Base-by-base conservation (phyloP, 495 filamentous ascomycete genomes). In the Clavariopsis aquatica region DNA sequence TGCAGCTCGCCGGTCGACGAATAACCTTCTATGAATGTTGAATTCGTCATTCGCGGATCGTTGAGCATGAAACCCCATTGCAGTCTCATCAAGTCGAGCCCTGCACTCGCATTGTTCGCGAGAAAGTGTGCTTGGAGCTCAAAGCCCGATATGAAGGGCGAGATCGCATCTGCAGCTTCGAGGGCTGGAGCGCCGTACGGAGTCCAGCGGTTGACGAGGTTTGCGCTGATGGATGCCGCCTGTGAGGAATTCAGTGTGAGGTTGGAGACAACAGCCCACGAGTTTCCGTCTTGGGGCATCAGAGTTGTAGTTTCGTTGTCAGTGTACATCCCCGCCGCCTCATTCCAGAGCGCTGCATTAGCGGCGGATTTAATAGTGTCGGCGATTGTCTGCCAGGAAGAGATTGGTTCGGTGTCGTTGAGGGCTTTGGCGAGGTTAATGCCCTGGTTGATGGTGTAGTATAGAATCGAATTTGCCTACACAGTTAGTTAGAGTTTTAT, bases 31-130 rank as follows among this genome's bases (percentile, higher is more conserved):
- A 84, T 78, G 1, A 85, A 79, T 0, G 85, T 87, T 29, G 78
- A 82, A 58, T 85, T 83, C 1, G 85, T 89, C 65, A 84, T 82
- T 45, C 84, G 81, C 2, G 79, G 78, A 49, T 85, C 82, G 61
- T 86, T 77, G 36, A 87, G 79, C 74, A 87, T 83, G 75, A 83
- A 84, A 15, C 81, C 83, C 85, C 86, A 89, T 70, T 80, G 79
- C 7, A 80, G 74, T 17, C 79, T 75, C 67, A 84, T 83, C 5
- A 89, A 78, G 26, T 84, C 82, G 22, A 89, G 74, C 0, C 84
- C 85, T 3, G 76, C 73, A 24, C 72, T 71, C 19, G 76, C 62
- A 45, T 82, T 73, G 5, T 75, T 73, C 0, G 80, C 82, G 5
- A 76, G 73, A 34, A 79, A 77, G 65, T 87, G 85, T 9, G 79